Evolutionary conservation across 768 basidiomycete genomes (phyloP).

Genomic region (Phaffia australis): DNA sequence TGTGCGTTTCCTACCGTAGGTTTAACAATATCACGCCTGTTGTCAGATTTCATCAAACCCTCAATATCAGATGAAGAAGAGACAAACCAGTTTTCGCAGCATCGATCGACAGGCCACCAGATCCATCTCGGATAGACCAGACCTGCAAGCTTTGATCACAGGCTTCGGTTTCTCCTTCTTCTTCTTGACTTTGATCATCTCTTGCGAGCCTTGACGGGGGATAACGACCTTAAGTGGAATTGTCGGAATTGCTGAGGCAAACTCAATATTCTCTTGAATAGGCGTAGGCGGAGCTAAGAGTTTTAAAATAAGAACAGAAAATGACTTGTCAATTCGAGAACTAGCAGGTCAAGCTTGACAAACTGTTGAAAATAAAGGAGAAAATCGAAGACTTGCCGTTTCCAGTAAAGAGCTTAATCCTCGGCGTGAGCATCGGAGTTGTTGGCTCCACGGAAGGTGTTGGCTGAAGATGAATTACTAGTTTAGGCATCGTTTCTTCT

Average conservation of each 20-base stretch:
- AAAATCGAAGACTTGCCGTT: conserved; percentile 4
- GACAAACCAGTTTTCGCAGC: conserved; percentile 20
- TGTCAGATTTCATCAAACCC: not conserved
- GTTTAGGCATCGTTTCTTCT: conserved; percentile 73
- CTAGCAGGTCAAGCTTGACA: not conserved
- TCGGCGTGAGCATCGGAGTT: conserved; percentile 42
- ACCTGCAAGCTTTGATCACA: conserved; percentile 58
- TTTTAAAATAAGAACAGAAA: conserved; percentile 1
- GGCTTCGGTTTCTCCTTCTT: conserved; percentile 41
- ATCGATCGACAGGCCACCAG: conserved; percentile 34
- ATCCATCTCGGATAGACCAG: conserved; percentile 68
- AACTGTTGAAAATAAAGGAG: not conserved
- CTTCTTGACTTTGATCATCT: conserved; percentile 17
- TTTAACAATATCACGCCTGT: not conserved
- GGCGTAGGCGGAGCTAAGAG: conserved; percentile 9
- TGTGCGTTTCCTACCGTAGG: conserved; percentile 42
- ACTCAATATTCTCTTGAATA: conserved; percentile 29
- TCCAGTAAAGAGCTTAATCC: conserved; percentile 48
- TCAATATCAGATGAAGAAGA: not conserved
- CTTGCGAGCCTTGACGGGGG: conserved; percentile 24
- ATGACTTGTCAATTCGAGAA: conserved; percentile 4
- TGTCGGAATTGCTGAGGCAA: conserved; percentile 2
- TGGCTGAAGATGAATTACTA: conserved; percentile 59
- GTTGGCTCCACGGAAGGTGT: conserved; percentile 58
- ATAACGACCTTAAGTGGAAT: conserved; percentile 28